Percentiles rank a stretch among this genome's conserved stretches.
These are phyloP conservation scores for Geranomyces michiganensis DNA, from an alignment of 192 early-diverging fungal species.

Conservation along the genomic window DNA sequence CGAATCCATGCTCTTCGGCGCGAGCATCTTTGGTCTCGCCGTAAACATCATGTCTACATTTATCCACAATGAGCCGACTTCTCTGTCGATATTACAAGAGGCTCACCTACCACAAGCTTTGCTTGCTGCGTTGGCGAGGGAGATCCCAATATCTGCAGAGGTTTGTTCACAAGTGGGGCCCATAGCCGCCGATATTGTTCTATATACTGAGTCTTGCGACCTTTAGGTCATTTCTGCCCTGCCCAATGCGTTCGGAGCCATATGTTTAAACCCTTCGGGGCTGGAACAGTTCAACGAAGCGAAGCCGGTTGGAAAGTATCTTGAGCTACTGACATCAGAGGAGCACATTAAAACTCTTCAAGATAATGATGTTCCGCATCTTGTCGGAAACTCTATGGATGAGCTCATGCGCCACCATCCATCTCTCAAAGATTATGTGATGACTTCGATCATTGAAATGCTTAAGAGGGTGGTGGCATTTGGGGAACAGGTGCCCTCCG, in stretches of 20 bases:
- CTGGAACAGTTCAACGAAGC: conserved; percentile 79
- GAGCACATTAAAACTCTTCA: conserved; percentile 77
- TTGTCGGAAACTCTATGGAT: conserved; percentile 85
- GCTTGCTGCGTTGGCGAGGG: conserved; percentile 65
- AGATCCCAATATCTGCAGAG: conserved; percentile 81
- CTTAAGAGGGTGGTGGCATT: conserved; percentile 68
- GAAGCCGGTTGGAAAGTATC: conserved; percentile 71
- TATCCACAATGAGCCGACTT: conserved; percentile 98
- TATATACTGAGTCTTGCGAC: conserved; percentile 35
- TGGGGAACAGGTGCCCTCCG: conserved; percentile 55
- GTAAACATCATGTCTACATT: conserved; percentile 94
- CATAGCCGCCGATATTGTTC: conserved; percentile 25
- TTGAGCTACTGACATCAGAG: conserved; percentile 74
- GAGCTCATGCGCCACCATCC: conserved; percentile 98
- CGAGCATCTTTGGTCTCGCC: conserved; percentile 80
- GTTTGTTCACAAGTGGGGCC: conserved; percentile 20
- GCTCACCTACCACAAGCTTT: conserved; percentile 82
- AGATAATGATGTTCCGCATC: conserved; percentile 83
- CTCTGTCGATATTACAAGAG: conserved; percentile 92
- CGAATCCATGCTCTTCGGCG: conserved; percentile 76
- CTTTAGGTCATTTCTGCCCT: conserved; percentile 68
- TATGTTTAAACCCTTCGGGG: conserved; percentile 88
- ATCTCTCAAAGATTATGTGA: conserved; percentile 70
- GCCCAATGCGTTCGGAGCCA: conserved; percentile 93
- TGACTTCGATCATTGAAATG: conserved; percentile 70